Percentiles rank a stretch among this genome's conserved stretches.
These are phyloP conservation scores for Carallia brachiata DNA, from an alignment of 345 rosid genomes.

Conservation along the genomic window DNA sequence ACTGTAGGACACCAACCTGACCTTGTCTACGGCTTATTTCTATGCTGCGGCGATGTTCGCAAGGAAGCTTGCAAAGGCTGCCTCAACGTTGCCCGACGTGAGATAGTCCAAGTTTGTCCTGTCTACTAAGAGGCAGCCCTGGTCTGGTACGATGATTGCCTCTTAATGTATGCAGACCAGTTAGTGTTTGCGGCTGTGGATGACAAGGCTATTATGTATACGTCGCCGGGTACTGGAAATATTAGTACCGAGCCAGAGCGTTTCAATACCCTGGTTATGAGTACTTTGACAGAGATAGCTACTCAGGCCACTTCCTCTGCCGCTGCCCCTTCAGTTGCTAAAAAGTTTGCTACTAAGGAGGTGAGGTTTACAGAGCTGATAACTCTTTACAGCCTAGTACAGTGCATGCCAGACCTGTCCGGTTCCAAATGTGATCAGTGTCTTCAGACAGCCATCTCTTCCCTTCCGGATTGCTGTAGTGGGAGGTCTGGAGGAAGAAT, in stretches of 20 bases:
- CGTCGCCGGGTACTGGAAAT: too few relatives aligned
- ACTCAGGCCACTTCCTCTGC: neutral
- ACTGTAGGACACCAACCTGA: slow-evolving; percentile 11
- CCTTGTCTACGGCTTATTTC: slow-evolving; percentile 14
- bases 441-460: slow-evolving; percentile 1
- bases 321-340: neutral
- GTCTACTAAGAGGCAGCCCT: slow-evolving; percentile 28
- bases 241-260: too few relatives aligned
- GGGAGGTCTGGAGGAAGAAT: slow-evolving; percentile 16
- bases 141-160: slow-evolving; percentile 28
- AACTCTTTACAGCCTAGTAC: slow-evolving; percentile 25
- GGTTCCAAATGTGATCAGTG: slow-evolving; percentile 7
- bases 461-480: slow-evolving; percentile 8
- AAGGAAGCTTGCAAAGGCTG: slow-evolving; percentile 7
- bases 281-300: too few relatives aligned
- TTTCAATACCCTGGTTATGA: too few relatives aligned
- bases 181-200: too few relatives aligned
- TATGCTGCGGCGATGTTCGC: slow-evolving; percentile 18
- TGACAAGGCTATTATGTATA: too few relatives aligned
- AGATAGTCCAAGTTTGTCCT: slow-evolving; percentile 30
- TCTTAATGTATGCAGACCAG: too few relatives aligned
- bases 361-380: neutral
- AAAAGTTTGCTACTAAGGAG: too few relatives aligned
- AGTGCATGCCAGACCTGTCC: slow-evolving; percentile 41
- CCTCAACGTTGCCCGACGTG: neutral